Conservation (phyloP, 1,139 yeast genomes). For the Scheffersomyces lignicola region DNA sequence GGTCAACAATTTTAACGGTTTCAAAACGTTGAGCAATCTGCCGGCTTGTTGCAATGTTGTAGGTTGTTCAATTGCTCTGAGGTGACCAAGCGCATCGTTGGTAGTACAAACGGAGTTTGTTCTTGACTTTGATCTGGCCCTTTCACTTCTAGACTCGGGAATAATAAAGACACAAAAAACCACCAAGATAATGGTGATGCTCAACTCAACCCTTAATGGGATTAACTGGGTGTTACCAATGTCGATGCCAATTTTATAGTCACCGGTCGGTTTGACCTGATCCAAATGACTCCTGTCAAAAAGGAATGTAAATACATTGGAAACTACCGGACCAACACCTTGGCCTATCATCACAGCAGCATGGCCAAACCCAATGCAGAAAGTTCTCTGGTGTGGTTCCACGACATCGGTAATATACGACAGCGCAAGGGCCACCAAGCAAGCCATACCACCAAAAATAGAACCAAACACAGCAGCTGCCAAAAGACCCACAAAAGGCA, state of each 20-base stretch:
- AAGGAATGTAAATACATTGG: slow-evolving; percentile 30
- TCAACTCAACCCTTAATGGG: slow-evolving; percentile 32
- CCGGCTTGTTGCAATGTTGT: neutral
- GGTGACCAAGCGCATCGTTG: slow-evolving; percentile 1
- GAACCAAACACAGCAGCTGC: slow-evolving; percentile 30
- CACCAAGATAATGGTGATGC: slow-evolving; percentile 20
- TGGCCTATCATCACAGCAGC: slow-evolving; percentile 60
- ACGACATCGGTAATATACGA: slow-evolving; percentile 67
- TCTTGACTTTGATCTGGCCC: slow-evolving; percentile 50
- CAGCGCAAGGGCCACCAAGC: slow-evolving; percentile 51
- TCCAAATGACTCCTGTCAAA: too few relatives aligned
- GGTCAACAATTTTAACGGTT: slow-evolving; percentile 33
- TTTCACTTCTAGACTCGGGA: slow-evolving; percentile 58
- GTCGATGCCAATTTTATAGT: neutral
- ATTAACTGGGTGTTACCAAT: slow-evolving; percentile 24
- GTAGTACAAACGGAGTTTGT: slow-evolving; percentile 19
- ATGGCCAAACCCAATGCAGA: slow-evolving; percentile 52
- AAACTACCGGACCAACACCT: slow-evolving; percentile 66
- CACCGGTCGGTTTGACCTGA: slow-evolving; percentile 12
- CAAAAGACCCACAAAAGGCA: slow-evolving; percentile 32
- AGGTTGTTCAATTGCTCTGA: slow-evolving; percentile 4
- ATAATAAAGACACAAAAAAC: slow-evolving; percentile 36
- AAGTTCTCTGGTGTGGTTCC: slow-evolving; percentile 52
- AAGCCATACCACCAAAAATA: slow-evolving; percentile 52
- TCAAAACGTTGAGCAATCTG: slow-evolving; percentile 23